phyloP scores from a whole-genome alignment of 768 basidiomycete species.

The Calocybe cyanea region DNA sequence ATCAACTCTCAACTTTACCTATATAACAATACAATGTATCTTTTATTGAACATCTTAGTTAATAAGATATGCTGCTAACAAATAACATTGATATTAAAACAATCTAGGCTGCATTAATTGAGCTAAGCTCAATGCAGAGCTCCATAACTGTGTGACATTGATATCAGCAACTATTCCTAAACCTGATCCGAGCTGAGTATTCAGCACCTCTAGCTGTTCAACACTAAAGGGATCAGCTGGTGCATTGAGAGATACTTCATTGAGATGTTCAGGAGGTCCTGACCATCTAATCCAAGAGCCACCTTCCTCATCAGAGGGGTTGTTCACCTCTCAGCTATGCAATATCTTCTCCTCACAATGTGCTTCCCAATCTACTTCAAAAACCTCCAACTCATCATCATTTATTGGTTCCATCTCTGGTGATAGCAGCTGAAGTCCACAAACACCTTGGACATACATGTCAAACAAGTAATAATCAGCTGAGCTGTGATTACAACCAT shows the following conservation, averaged over 20 bases:
- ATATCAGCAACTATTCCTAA: no score
- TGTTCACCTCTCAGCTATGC: neutral
- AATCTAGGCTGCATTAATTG: no score
- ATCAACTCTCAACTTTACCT: no score
- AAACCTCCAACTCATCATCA: conserved; percentile 2
- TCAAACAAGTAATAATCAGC: conserved; percentile 3
- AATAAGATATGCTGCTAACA: no score
- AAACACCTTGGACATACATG: conserved; percentile 1
- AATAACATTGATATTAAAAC: no score
- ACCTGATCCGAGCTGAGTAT: no score
- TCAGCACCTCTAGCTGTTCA: no score
- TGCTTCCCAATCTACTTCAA: conserved; percentile 1
- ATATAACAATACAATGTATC: no score
- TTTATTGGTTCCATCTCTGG: neutral
- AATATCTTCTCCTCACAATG: neutral
- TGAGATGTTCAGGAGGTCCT: neutral
- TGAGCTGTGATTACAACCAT: conserved; percentile 1
- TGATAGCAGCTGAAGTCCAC: neutral
- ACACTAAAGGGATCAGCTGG: neutral
- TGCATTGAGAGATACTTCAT: neutral
- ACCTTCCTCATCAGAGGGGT: neutral
- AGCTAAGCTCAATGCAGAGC: no score
- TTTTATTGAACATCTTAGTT: no score
- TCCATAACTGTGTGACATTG: no score
- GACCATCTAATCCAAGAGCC: neutral